phyloP scores from a whole-genome alignment of 306 rosid genomes.

The Ziziphus jujuba region DNA sequence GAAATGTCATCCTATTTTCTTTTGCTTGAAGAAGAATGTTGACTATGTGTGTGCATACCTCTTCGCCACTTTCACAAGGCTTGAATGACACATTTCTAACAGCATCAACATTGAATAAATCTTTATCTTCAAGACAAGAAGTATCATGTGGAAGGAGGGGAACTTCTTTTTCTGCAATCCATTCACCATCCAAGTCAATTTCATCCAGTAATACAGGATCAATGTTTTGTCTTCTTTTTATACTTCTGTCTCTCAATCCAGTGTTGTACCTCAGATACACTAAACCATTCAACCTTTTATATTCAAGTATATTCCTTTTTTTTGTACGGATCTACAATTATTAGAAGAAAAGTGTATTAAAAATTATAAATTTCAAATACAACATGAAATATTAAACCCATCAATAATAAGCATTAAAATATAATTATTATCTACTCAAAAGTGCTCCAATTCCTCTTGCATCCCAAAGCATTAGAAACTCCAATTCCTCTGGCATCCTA shows the following conservation, averaged over 20 bases:
- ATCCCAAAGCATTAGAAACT: background rate
- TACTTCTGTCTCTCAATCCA: background rate
- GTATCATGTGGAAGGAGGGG: background rate
- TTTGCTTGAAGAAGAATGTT: too few species aligned
- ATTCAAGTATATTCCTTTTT: background rate
- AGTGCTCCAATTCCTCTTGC: background rate
- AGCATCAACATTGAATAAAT: background rate
- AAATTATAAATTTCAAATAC: too few species aligned
- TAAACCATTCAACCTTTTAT: background rate
- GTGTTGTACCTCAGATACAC: slow-evolving; percentile 5
- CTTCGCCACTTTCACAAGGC: background rate
- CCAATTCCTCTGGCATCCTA: too few species aligned
- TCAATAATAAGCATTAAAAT: too few species aligned
- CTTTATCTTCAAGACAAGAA: background rate
- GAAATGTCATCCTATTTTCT: too few species aligned
- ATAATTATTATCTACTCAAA: background rate
- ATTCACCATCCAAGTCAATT: slow-evolving; percentile 3
- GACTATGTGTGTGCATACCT: too few species aligned
- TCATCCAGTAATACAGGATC: slow-evolving; percentile 3
- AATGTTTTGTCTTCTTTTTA: background rate
- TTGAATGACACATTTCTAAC: background rate
- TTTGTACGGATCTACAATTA: background rate
- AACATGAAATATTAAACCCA: too few species aligned
- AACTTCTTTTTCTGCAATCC: background rate
- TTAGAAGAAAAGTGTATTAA: too few species aligned